Conservation (phyloP, 768 basidiomycete genomes). For the Hemileccinum rubropunctum region DNA sequence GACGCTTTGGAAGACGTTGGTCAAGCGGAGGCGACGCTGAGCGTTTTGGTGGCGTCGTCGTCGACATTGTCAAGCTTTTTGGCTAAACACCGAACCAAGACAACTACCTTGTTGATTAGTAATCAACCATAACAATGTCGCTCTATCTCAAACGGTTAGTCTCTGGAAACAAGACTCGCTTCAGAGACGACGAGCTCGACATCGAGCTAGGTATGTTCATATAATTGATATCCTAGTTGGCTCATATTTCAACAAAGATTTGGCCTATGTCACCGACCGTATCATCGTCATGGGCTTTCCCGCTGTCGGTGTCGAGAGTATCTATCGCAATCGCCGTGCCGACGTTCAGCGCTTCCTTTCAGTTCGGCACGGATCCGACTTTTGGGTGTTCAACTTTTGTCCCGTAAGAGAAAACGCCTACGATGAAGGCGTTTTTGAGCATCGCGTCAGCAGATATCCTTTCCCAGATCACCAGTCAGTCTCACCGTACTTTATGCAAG, state of each 20-base stretch:
- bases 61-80: neutral
- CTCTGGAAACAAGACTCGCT: conserved; percentile 79
- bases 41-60: conserved; percentile 44
- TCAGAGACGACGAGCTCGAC: conserved; percentile 61
- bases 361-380: conserved; percentile 69
- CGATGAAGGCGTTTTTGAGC: conserved; percentile 61
- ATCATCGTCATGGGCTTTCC: conserved; percentile 86
- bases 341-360: conserved; percentile 78
- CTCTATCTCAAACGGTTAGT: conserved; percentile 71
- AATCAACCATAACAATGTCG: conserved; percentile 45
- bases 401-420: conserved; percentile 81
- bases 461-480: conserved; percentile 90
- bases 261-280: conserved; percentile 70
- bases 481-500: conserved; percentile 45
- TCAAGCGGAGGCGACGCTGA: conserved; percentile 54
- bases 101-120: conserved; percentile 13
- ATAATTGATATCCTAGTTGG: conserved; percentile 11
- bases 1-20: conserved; percentile 53
- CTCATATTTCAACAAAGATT: conserved; percentile 37
- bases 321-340: conserved; percentile 76
- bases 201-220: conserved; percentile 61
- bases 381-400: conserved; percentile 89
- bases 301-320: conserved; percentile 69
- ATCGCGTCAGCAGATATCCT: conserved; percentile 78
- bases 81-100: neutral